A percentile compares a stretch with the other conserved stretches of the same genome.
Evolutionary conservation across 2,329 filamentous ascomycete species (phyloP).

Genomic region (Diaporthe citrichinensis): DNA sequence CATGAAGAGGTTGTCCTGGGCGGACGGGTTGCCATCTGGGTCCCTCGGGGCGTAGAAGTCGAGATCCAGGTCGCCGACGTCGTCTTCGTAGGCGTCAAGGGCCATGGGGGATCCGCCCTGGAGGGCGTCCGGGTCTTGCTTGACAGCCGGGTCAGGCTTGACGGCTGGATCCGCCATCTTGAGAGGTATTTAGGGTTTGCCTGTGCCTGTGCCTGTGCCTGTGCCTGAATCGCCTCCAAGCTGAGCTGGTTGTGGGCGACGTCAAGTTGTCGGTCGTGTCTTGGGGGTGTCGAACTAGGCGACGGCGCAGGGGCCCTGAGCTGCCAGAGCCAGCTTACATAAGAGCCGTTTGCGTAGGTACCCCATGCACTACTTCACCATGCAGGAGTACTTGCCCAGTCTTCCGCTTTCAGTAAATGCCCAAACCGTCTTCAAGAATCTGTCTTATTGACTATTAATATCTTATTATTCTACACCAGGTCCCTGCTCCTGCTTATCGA

Average conservation of each 20-base stretch:
- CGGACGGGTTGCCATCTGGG: conserved; percentile 49
- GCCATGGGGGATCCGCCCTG: conserved; percentile 55
- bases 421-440: not conserved
- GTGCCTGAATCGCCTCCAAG: not conserved
- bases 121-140: conserved; percentile 58
- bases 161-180: conserved; percentile 48
- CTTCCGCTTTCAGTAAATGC: conserved; percentile 12
- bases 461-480: not conserved
- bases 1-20: conserved; percentile 72
- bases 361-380: no score
- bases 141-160: conserved; percentile 63
- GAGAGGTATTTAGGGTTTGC: not conserved
- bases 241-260: not conserved
- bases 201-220: conserved; percentile 1
- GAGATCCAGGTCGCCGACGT: conserved; percentile 72
- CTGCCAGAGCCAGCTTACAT: not conserved
- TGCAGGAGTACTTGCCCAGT: not conserved
- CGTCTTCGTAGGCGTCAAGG: conserved; percentile 74
- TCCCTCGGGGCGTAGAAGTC: conserved; percentile 63
- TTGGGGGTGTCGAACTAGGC: not conserved
- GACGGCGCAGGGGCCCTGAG: not conserved
- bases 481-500: not conserved
- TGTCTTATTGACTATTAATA: not conserved
- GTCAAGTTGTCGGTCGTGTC: not conserved
- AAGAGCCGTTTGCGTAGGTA: not conserved